Base-by-base conservation (phyloP, 2,329 filamentous ascomycete genomes). In the Laburnicola sp. region DNA sequence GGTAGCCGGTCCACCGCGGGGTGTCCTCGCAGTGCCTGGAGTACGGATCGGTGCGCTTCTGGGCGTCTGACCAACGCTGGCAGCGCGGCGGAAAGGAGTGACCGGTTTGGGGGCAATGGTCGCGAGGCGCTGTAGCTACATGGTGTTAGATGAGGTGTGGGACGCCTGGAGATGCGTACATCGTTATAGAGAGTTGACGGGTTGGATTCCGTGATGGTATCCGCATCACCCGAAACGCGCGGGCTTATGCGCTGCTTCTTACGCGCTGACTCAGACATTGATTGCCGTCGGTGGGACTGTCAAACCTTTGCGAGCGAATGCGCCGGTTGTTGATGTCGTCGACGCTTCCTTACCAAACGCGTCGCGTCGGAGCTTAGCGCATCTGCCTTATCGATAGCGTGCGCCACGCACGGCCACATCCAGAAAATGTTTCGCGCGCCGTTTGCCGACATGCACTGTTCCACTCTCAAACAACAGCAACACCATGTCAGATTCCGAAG, bases 401-500 rank as follows among this genome's bases (percentile, higher is more conserved):
- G 54, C 59, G 41, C 51, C 51, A 45, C 51, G 28, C 23, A 28
- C 34, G 32, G 51, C 41, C 37, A 48, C 37, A 45, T 30, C 42
- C 37, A 28, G 31, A 54, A 47, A 51, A 47, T 21, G 32, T 50
- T 64, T 62, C 62, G 54, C 54, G 58, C 56, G 59, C 57, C 50
- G 48, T 41, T 16, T 27, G n/a, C 48, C 44, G 27, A 59, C 48
- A 25, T 31, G 31, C 28, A 49, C 37, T 38, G 48, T 50, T 51
- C 51, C 51, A 53, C 51, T 51, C 44, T 52, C 48, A 60, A 62
- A 62, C 57, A 57, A 38, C 47, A 54, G 40, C 57, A 45, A 60
- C 65, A 66, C 49, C 50, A 78, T 78, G 76, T 76, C 76, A 45
- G 76, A 76, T 59, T 72, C 74, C 7, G 76, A 76, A 36, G 63